Base-by-base conservation (phyloP, 495 filamentous ascomycete genomes). In the Bryoglossum gracile region DNA sequence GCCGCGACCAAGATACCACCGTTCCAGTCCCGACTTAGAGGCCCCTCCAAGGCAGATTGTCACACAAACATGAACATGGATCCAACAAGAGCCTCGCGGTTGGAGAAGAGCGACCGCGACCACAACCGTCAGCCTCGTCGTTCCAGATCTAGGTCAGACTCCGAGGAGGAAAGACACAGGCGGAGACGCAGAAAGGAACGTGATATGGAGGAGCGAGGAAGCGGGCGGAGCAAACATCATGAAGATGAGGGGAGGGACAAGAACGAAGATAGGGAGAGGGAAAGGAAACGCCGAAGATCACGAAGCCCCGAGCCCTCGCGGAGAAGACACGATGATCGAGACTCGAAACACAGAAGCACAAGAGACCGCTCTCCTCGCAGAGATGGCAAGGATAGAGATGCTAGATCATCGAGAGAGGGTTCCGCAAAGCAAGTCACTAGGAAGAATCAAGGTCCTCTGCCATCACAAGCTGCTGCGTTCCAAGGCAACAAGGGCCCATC, bases 391-490 rank as follows among this genome's bases (percentile, higher is more conserved):
- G 47, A 54, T 13, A 41, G 25, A 34, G 50, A 56, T 14, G n/a
- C n/a, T 36, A 49, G 46, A 47, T 46, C 52, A 32, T 51, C 51
- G 1, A 54, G 51, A 52, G 54, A 57, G 44, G 50, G 42, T 22
- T 56, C 57, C 32, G 43, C 56, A 8, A 37, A 48, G 36, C 50
- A 57, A 22, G 26, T 56, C 26, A 50, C 43, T 48, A 48, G 55
- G 6, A 58, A 64, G 51, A 70, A 63, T 26, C 63, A 63, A 50
- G 78, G 75, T 1, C 83, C 84, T 3, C 67, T 89, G 8, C 83
- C 84, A 16, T 86, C 84, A 0, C 84, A 89, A 59, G 63, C 68
- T 50, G 80, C 81, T 41, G 80, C 82, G n/a, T 89, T 86, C 56
- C 75, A 73, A 22, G 54, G 72, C 21, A 76, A 70, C 32, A 65